Conservation (phyloP, 306 rosid species). For the Fragaria vesca region DNA sequence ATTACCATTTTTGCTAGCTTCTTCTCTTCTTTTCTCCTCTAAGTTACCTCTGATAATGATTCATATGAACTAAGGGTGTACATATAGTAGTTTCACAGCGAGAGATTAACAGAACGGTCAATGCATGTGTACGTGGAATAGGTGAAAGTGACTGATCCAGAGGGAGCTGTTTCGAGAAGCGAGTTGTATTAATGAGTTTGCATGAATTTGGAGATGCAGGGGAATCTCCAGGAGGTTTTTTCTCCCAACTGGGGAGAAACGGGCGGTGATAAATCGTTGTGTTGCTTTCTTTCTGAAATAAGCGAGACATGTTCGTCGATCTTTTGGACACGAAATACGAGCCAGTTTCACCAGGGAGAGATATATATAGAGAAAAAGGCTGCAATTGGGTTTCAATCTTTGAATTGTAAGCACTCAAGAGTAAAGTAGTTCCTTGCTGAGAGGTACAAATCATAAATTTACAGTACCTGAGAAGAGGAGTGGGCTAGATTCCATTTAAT, state of each 20-base stretch:
- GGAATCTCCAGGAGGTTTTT: constrained; percentile 11
- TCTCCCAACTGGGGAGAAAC: background rate
- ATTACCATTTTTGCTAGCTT: background rate
- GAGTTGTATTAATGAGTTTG: background rate
- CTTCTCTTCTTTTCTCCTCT: background rate
- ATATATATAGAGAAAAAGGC: background rate
- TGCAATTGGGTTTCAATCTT: constrained; percentile 1
- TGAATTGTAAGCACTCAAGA: background rate
- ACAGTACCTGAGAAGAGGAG: background rate
- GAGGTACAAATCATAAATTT: background rate
- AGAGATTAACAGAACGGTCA: background rate
- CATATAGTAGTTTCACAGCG: background rate
- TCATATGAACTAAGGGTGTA: background rate
- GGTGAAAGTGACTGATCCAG: constrained; percentile 17
- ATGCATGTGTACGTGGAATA: background rate
- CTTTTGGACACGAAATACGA: constrained; percentile 12
- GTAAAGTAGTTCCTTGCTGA: background rate
- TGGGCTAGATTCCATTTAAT: background rate
- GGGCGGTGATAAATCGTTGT: background rate
- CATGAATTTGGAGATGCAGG: constrained; percentile 21
- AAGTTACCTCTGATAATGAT: background rate
- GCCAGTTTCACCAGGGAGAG: background rate
- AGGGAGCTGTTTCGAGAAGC: background rate
- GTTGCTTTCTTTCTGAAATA: constrained; percentile 16
- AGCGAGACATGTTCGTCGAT: constrained; percentile 7